Percentiles rank a stretch among this genome's conserved stretches.
phyloP scores from a whole-genome alignment of 2,329 filamentous ascomycete species.

The Xylaria sp. region DNA sequence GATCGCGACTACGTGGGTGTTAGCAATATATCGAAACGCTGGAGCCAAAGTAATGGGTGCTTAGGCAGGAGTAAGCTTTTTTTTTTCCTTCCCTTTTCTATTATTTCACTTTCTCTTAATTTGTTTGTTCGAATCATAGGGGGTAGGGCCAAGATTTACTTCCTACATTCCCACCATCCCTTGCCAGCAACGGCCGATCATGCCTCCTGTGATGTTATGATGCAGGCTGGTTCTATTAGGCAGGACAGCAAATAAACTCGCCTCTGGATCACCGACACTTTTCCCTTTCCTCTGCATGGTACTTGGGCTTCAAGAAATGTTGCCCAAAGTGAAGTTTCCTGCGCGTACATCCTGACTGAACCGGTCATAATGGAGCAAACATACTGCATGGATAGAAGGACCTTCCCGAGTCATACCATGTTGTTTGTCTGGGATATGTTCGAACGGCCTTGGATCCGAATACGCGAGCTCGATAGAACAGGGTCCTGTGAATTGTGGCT shows the following conservation, averaged over 20 bases:
- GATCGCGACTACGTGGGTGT: constrained; percentile 19
- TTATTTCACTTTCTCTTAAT: too few relatives aligned
- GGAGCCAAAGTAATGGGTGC: constrained; percentile 14
- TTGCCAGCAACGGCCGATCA: constrained; percentile 12
- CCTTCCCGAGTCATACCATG: constrained; percentile 3
- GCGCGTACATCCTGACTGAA: not conserved
- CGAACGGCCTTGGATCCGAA: not conserved
- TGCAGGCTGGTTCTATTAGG: constrained; percentile 12
- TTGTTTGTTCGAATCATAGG: too few relatives aligned
- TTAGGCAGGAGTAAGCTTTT: too few relatives aligned
- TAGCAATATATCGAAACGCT: constrained; percentile 2
- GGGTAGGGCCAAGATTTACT: too few relatives aligned
- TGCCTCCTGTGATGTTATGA: constrained; percentile 12
- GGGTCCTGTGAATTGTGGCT: not conserved
- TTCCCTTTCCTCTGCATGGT: constrained; percentile 8
- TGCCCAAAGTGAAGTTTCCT: not conserved
- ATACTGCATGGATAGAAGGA: constrained; percentile 11
- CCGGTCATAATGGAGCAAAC: constrained; percentile 16
- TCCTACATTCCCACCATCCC: constrained; percentile 11
- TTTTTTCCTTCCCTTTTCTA: too few relatives aligned
- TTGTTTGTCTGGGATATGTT: not conserved
- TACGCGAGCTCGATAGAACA: not conserved
- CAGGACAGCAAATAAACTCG: constrained; percentile 10
- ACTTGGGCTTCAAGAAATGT: constrained; percentile 2
- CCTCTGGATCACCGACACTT: constrained; percentile 6